Conservation (phyloP, 75 land plant species). For the Gnetum montanum region DNA sequence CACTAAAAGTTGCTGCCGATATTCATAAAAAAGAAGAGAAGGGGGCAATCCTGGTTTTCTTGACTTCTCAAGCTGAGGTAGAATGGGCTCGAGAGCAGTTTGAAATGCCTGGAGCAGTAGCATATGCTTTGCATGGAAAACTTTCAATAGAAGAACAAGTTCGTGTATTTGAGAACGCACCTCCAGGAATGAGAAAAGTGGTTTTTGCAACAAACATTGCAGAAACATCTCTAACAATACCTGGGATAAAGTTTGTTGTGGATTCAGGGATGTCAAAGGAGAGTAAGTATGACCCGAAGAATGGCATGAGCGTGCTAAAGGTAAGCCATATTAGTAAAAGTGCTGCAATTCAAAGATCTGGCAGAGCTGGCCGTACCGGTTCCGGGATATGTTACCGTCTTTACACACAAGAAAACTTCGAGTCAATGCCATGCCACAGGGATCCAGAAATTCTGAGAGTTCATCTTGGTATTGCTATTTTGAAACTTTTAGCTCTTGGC, state of each 20-base stretch:
- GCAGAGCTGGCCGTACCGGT: conserved; percentile 77
- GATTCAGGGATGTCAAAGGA: conserved; percentile 76
- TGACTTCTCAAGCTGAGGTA: conserved; percentile 73
- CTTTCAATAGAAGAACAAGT: conserved; percentile 55
- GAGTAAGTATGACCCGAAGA: conserved; percentile 59
- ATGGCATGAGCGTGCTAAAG: conserved; percentile 58
- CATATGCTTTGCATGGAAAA: conserved; percentile 66
- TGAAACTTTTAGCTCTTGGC: conserved; percentile 66
- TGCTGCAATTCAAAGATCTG: conserved; percentile 72
- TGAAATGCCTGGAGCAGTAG: conserved; percentile 21
- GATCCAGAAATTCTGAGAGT: conserved; percentile 73
- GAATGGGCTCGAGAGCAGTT: conserved; percentile 79
- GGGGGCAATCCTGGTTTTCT: conserved; percentile 70
- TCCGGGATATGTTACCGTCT: conserved; percentile 75
- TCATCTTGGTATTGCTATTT: conserved; percentile 63
- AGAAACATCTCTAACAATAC: conserved; percentile 84
- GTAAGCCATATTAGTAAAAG: conserved; percentile 46
- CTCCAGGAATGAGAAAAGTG: conserved; percentile 53
- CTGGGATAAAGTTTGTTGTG: conserved; percentile 68
- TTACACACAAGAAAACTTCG: conserved; percentile 39
- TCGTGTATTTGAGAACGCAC: conserved; percentile 39
- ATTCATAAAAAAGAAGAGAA: conserved; percentile 40
- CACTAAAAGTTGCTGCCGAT: conserved; percentile 31
- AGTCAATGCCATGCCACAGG: conserved; percentile 30
- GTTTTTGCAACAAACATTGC: conserved; percentile 81